These are phyloP conservation scores for Creolimax fragrantissima DNA, from an alignment of 78 protist species.

Conservation along the genomic window DNA sequence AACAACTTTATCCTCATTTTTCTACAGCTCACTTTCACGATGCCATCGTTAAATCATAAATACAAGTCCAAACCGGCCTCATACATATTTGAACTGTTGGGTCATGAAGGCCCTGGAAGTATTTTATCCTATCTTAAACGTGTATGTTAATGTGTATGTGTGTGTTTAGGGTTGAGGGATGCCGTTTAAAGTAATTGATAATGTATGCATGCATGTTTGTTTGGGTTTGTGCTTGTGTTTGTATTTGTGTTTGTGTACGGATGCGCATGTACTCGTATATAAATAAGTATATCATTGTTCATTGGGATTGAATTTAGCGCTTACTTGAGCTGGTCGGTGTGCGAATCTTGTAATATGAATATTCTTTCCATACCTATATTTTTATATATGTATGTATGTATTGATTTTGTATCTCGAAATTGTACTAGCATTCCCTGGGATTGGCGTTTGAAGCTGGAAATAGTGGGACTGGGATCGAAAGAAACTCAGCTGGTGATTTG, in stretches of 20 bases:
- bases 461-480: not conserved
- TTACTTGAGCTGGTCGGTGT: no score
- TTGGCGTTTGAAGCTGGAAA: slow-evolving; percentile 11
- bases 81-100: slow-evolving; percentile 43
- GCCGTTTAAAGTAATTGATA: no score
- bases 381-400: not conserved
- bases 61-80: slow-evolving; percentile 13
- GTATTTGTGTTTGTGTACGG: no score
- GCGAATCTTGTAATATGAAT: no score
- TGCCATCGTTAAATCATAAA: not conserved
- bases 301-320: no score
- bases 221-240: no score
- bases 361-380: no score
- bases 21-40: not conserved
- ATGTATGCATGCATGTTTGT: no score
- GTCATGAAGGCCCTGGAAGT: slow-evolving; percentile 55
- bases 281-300: no score
- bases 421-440: not conserved
- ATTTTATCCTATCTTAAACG: slow-evolving; percentile 7
- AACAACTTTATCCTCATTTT: no score
- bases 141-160: slow-evolving; percentile 1
- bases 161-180: not conserved
- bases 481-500: not conserved
- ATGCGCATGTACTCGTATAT: no score
- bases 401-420: no score